phyloP scores from a whole-genome alignment of 2,329 filamentous ascomycete genomes.

The Ceratocystis harringtonii region DNA sequence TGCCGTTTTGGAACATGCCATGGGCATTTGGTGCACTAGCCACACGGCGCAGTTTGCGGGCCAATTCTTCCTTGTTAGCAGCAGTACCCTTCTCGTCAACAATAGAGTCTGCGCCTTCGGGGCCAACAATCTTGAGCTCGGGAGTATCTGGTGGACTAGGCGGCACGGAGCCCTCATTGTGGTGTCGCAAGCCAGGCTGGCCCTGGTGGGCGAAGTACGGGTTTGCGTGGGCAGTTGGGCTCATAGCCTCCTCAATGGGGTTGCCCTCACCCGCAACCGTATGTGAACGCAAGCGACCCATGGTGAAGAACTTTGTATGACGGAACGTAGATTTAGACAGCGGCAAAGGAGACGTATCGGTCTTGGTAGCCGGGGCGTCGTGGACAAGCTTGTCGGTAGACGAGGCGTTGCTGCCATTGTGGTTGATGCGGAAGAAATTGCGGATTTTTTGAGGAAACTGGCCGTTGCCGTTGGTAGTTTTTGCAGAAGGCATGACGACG shows the following conservation, averaged over 20 bases:
- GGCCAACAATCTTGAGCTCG: slow-evolving; percentile 55
- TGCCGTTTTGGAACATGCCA: slow-evolving; percentile 57
- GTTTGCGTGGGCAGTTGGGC: slow-evolving; percentile 86
- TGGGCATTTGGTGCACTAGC: slow-evolving; percentile 96
- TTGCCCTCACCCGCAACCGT: slow-evolving; percentile 91
- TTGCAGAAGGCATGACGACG: slow-evolving; percentile 36
- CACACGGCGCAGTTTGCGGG: slow-evolving; percentile 80
- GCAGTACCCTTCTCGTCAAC: slow-evolving; percentile 50
- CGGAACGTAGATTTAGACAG: slow-evolving; percentile 50
- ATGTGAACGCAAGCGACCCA: slow-evolving; percentile 73
- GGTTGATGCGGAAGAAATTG: slow-evolving; percentile 56
- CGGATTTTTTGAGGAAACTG: slow-evolving; percentile 54
- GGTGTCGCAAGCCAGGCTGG: slow-evolving; percentile 79
- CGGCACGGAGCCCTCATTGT: slow-evolving; percentile 85
- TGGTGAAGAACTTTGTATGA: slow-evolving; percentile 78
- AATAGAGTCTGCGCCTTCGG: slow-evolving; percentile 34
- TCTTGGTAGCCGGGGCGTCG: slow-evolving; percentile 13
- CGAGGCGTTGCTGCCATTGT: slow-evolving; percentile 14
- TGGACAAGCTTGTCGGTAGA: slow-evolving; percentile 15
- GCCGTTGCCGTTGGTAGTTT: slow-evolving; percentile 37
- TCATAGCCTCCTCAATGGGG: slow-evolving; percentile 71
- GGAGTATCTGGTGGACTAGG: slow-evolving; percentile 87
- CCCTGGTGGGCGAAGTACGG: slow-evolving; percentile 97
- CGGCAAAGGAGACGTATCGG: slow-evolving; percentile 19
- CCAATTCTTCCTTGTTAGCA: slow-evolving; percentile 83